Conservation (phyloP, 2,329 filamentous ascomycete genomes). For the Dothidotthia symphoricarpi region DNA sequence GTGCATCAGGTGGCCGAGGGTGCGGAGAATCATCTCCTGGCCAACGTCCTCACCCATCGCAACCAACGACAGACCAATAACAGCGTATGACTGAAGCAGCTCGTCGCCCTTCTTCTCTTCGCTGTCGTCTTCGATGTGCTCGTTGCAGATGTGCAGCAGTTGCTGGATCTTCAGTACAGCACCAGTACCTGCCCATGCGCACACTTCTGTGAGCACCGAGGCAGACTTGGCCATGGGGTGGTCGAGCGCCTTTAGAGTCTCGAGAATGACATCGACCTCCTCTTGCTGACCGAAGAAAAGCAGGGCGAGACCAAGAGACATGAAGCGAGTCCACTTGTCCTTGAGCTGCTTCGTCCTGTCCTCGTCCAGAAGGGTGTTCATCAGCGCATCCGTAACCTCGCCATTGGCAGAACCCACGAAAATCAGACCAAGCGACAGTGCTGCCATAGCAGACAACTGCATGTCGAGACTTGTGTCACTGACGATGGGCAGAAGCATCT, state of each 20-base stretch:
- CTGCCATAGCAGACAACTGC: constrained; percentile 95
- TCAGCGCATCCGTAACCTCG: constrained; percentile 87
- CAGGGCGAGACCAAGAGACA: constrained; percentile 87
- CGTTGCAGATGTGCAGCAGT: constrained; percentile 95
- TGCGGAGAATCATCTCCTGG: constrained; percentile 96
- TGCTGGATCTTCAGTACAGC: constrained; percentile 97
- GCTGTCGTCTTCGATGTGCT: constrained; percentile 90
- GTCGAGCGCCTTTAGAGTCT: constrained; percentile 94
- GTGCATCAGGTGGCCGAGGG: constrained; percentile 98
- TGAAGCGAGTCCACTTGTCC: constrained; percentile 97
- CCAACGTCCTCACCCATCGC: constrained; percentile 98
- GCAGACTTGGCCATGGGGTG: constrained; percentile 98
- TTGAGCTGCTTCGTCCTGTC: constrained; percentile 87
- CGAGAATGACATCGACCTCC: constrained; percentile 96
- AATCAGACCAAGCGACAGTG: constrained; percentile 82
- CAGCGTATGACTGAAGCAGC: constrained; percentile 91
- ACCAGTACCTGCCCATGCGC: constrained; percentile 96
- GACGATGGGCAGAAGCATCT: constrained; percentile 82
- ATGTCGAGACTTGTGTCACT: constrained; percentile 81
- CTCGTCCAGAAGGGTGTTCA: constrained; percentile 90
- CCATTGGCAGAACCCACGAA: constrained; percentile 91
- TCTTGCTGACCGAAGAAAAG: constrained; percentile 96
- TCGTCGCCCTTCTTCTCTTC: constrained; percentile 91
- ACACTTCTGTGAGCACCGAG: constrained; percentile 89
- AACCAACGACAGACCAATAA: constrained; percentile 88